A percentile compares a stretch with the other conserved stretches of the same genome.
These are phyloP conservation scores for Dentipellis fragilis DNA, from an alignment of 768 basidiomycete genomes.

Conservation along the genomic window DNA sequence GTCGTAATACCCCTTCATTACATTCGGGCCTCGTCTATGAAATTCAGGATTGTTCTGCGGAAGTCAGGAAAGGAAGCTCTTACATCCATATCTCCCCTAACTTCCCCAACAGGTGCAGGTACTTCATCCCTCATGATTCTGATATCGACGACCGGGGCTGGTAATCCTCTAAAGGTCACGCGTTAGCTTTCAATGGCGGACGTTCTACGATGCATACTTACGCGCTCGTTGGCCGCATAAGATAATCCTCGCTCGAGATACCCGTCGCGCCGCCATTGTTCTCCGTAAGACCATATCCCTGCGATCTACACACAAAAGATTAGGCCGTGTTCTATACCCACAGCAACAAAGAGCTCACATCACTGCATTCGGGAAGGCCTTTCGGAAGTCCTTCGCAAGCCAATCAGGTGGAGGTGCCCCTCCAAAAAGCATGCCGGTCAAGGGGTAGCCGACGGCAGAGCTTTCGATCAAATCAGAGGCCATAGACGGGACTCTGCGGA, in stretches of 20 bases:
- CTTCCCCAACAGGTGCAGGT: conserved; percentile 15
- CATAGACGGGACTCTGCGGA: conserved; percentile 47
- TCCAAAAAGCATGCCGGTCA: conserved; percentile 43
- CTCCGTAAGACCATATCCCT: conserved; percentile 52
- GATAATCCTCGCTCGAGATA: conserved; percentile 51
- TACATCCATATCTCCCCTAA: conserved; percentile 27
- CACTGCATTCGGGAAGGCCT: conserved; percentile 35
- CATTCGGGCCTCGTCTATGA: conserved; percentile 40
- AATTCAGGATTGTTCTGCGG: too few relatives aligned
- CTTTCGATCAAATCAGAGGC: conserved; percentile 47
- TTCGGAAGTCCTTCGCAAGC: conserved; percentile 34
- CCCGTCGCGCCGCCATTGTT: conserved; percentile 48
- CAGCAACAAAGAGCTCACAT: conserved; percentile 24
- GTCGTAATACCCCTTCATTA: conserved; percentile 55
- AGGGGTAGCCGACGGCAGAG: conserved; percentile 32
- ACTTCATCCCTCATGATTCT: conserved; percentile 32
- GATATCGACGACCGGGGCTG: conserved; percentile 48
- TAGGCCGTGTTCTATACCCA: too few relatives aligned
- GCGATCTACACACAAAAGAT: conserved; percentile 21
- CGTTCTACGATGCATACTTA: conserved; percentile 19
- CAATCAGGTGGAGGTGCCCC: conserved; percentile 41
- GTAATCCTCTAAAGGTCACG: conserved; percentile 30
- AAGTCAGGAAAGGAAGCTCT: not conserved
- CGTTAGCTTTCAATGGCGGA: not conserved
- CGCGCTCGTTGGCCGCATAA: conserved; percentile 39